Percentiles rank a stretch among this genome's conserved stretches.
phyloP scores from a whole-genome alignment of 352 stramenopile species.

The Thalassiosira allenii region DNA sequence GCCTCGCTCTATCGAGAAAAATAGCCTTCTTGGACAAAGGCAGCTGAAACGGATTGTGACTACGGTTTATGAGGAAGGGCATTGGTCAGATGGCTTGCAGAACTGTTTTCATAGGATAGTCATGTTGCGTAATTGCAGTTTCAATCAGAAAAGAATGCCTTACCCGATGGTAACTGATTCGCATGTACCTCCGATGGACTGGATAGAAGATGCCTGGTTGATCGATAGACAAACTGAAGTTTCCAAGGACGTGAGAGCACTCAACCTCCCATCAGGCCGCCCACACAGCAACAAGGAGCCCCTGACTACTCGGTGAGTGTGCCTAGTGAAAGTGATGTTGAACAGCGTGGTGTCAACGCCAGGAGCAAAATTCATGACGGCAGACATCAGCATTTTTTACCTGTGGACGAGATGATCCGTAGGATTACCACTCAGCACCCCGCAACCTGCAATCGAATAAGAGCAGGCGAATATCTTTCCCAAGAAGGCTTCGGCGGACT shows the following conservation, averaged over 20 bases:
- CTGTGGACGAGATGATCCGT: slow-evolving; percentile 85
- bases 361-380: slow-evolving; percentile 22
- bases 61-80: no score
- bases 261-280: slow-evolving; percentile 48
- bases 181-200: slow-evolving; percentile 45
- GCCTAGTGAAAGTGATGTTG: slow-evolving; percentile 33
- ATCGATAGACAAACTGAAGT: slow-evolving; percentile 39
- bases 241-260: slow-evolving; percentile 41
- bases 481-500: slow-evolving; percentile 68
- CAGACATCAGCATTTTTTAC: slow-evolving; percentile 43
- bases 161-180: slow-evolving; percentile 53
- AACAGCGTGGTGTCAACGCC: slow-evolving; percentile 46
- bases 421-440: slow-evolving; percentile 80
- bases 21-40: slow-evolving; percentile 71
- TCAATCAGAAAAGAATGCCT: no score
- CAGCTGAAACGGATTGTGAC: slow-evolving; percentile 83
- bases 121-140: no score
- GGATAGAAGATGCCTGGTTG: slow-evolving; percentile 58
- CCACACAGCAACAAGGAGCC: slow-evolving; percentile 49
- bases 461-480: slow-evolving; percentile 84
- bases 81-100: no score
- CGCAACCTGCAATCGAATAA: slow-evolving; percentile 80
- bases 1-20: slow-evolving; percentile 59
- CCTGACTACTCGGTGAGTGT: slow-evolving; percentile 47
- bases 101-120: no score